Conservation (phyloP, 2,329 filamentous ascomycete genomes). For the Aquanectria penicillioides region DNA sequence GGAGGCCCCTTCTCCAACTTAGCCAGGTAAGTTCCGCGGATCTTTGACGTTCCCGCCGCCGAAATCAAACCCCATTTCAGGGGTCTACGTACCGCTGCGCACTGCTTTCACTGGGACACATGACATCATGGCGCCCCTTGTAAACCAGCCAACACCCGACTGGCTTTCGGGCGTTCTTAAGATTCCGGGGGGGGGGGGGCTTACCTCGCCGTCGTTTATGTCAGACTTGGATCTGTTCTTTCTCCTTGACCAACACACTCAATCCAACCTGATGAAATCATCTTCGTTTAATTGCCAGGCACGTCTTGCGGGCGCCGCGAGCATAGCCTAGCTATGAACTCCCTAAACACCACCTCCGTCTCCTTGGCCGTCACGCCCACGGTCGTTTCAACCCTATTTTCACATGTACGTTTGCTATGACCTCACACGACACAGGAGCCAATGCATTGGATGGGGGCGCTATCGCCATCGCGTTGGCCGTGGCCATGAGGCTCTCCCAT, state of each 20-base stretch:
- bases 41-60: background rate
- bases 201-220: background rate
- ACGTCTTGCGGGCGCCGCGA: constrained; percentile 15
- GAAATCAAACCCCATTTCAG: background rate
- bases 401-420: constrained; percentile 71
- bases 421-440: too few relatives aligned
- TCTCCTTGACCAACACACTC: background rate
- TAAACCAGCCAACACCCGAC: background rate
- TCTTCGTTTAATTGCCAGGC: constrained; percentile 21
- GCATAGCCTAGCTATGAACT: constrained; percentile 50
- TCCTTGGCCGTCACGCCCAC: constrained; percentile 87
- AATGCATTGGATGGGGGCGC: too few relatives aligned
- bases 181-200: constrained; percentile 3
- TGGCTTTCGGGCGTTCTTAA: constrained; percentile 1
- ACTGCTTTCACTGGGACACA: constrained; percentile 11
- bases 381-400: constrained; percentile 85
- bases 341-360: constrained; percentile 82
- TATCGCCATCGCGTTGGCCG: too few relatives aligned
- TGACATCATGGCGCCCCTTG: constrained; percentile 42
- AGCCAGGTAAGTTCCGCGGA: background rate
- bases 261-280: constrained; percentile 10
- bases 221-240: background rate
- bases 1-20: too few relatives aligned
- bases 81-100: background rate
- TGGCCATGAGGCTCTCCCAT: constrained; percentile 6